These are phyloP conservation scores for Asterophora lycoperdoides DNA, from an alignment of 768 basidiomycete species.

Conservation along the genomic window DNA sequence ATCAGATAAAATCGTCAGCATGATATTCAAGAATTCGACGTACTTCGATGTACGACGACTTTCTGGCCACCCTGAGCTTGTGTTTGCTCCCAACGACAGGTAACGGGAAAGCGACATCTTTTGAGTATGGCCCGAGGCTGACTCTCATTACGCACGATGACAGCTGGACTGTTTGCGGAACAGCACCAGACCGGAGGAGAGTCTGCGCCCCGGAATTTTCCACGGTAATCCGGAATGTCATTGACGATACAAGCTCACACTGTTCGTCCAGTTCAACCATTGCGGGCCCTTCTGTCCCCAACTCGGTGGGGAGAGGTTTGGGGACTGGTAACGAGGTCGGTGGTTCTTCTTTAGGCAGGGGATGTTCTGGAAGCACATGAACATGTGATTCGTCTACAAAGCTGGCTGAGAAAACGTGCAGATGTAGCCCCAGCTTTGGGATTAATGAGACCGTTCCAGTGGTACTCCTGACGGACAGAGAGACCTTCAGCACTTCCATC, in stretches of 20 bases:
- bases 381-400: conserved; percentile 26
- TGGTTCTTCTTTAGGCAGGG: conserved; percentile 1
- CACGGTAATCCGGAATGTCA: conserved; percentile 15
- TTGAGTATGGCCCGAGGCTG: conserved; percentile 20
- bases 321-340: not conserved
- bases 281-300: conserved; percentile 17
- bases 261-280: conserved; percentile 23
- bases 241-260: conserved; percentile 19
- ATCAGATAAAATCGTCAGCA: not conserved
- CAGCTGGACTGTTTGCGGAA: conserved; percentile 21
- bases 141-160: conserved; percentile 31
- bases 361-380: conserved; percentile 21
- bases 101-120: conserved; percentile 37
- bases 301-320: conserved; percentile 2
- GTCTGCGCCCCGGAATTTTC: conserved; percentile 13
- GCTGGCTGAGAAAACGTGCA: conserved; percentile 25
- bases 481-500: conserved; percentile 18
- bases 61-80: conserved; percentile 48
- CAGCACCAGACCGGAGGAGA: conserved; percentile 19
- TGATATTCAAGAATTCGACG: conserved; percentile 4
- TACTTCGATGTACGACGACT: conserved; percentile 48
- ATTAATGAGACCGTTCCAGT: conserved; percentile 5
- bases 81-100: conserved; percentile 34
- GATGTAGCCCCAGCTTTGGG: conserved; percentile 20
- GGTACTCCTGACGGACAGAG: conserved; percentile 26